Evolutionary conservation across 2,329 filamentous ascomycete species (phyloP).

Genomic region (Monilinia polystroma): DNA sequence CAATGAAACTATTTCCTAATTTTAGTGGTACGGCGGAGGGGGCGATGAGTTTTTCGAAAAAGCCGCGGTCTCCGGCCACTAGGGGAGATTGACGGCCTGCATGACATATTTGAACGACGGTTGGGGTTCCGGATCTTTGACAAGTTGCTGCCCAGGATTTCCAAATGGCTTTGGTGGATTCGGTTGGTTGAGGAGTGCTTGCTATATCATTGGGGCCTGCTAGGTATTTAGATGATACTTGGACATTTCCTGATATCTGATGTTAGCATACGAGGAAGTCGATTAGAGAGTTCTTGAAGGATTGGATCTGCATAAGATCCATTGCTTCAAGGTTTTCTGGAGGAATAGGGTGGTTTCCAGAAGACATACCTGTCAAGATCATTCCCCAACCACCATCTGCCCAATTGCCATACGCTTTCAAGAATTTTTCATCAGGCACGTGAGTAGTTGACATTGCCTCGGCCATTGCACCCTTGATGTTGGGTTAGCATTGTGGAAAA

Average conservation of each 20-base stretch:
- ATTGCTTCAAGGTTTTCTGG: no score
- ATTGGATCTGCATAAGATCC: no score
- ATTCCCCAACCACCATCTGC: conserved; percentile 54
- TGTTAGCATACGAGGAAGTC: not conserved
- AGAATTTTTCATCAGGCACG: conserved; percentile 46
- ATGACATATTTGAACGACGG: conserved; percentile 49
- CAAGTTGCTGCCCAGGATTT: conserved; percentile 42
- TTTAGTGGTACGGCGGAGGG: conserved; percentile 47
- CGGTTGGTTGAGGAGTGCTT: conserved; percentile 34
- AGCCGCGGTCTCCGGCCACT: conserved; percentile 42
- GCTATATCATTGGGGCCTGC: conserved; percentile 3
- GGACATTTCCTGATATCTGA: not conserved
- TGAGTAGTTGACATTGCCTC: conserved; percentile 46
- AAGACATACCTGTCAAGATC: conserved; percentile 46
- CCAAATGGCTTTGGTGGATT: conserved; percentile 41
- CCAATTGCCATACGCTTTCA: conserved; percentile 53
- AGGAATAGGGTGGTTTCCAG: not conserved
- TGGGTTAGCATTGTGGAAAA: not conserved
- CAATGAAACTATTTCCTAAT: conserved; percentile 44
- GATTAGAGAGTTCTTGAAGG: no score
- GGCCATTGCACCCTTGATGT: conserved; percentile 14
- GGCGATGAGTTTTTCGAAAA: conserved; percentile 45
- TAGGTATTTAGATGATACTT: conserved; percentile 17
- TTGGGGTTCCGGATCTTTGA: conserved; percentile 41
- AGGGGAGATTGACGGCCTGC: conserved; percentile 48